Conservation (phyloP, 1,284 basidiomycete genomes). For the Earliella scabrosa region DNA sequence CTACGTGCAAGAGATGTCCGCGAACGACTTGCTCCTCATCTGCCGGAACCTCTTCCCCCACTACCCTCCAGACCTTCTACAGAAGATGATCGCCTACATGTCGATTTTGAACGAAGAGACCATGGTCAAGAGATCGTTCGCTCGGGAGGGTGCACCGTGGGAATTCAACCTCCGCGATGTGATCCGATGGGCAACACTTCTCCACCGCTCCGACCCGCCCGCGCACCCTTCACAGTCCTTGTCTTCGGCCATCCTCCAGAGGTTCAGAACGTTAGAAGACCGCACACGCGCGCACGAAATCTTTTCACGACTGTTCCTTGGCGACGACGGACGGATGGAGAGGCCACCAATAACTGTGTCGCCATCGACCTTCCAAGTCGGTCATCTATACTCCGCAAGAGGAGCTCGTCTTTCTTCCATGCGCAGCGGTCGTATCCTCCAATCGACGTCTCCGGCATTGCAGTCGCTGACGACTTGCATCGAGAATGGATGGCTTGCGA, state of each 20-base stretch:
- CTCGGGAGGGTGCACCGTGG: constrained; percentile 91
- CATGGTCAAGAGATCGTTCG: constrained; percentile 73
- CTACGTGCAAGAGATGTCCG: constrained; percentile 87
- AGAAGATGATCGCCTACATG: constrained; percentile 89
- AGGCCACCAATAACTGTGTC: constrained; percentile 54
- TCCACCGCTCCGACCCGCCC: constrained; percentile 40
- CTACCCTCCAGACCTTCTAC: constrained; percentile 57
- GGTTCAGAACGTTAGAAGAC: constrained; percentile 82
- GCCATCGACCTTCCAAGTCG: constrained; percentile 65
- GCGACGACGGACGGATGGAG: constrained; percentile 31
- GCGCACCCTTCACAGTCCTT: constrained; percentile 70
- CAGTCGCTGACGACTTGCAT: constrained; percentile 83
- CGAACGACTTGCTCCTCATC: constrained; percentile 82
- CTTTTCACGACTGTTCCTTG: constrained; percentile 66
- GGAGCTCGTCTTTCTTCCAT: constrained; percentile 41
- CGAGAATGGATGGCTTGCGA: constrained; percentile 85
- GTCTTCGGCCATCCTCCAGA: constrained; percentile 79
- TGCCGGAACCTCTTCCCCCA: constrained; percentile 78
- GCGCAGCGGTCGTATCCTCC: constrained; percentile 58
- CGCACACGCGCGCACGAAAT: constrained; percentile 61
- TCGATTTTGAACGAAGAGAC: constrained; percentile 73
- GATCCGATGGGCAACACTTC: constrained; percentile 85
- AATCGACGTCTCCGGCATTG: constrained; percentile 67
- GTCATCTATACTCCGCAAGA: constrained; percentile 64
- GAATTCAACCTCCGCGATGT: constrained; percentile 99